phyloP scores from a whole-genome alignment of 176 grass and related monocot genomes.

The Cenchrus purpureus region DNA sequence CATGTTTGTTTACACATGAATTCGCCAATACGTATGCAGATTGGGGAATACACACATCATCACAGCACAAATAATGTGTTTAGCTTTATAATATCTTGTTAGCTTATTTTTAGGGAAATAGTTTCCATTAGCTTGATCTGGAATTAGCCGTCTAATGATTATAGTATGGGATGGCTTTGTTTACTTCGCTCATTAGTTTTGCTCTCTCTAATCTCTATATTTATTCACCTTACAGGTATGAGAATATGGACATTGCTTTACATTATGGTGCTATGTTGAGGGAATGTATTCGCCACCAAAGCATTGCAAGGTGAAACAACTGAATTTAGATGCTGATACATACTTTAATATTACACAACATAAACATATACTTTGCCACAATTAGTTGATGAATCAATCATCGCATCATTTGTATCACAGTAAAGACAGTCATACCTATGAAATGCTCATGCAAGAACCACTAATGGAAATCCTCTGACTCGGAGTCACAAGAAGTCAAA shows the following conservation, averaged over 20 bases:
- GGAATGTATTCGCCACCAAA: conserved; percentile 99
- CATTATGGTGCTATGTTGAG: conserved; percentile 97
- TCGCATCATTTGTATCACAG: neutral
- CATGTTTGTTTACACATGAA: neutral
- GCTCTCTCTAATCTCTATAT: neutral
- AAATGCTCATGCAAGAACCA: conserved; percentile 28
- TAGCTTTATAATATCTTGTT: conserved; percentile 12
- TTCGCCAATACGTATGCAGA: neutral
- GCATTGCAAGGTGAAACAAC: conserved; percentile 78
- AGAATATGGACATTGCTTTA: conserved; percentile 95
- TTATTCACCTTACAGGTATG: conserved; percentile 63
- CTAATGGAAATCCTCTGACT: neutral
- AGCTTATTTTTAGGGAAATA: neutral
- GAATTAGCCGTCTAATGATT: conserved; percentile 16
- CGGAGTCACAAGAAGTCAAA: neutral
- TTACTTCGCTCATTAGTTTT: conserved; percentile 24
- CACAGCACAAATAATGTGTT: neutral
- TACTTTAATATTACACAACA: neutral
- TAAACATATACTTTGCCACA: neutral
- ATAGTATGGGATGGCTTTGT: conserved; percentile 21
- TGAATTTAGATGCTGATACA: conserved; percentile 23
- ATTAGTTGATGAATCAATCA: conserved; percentile 8
- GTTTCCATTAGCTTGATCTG: conserved; percentile 5
- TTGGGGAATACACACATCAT: neutral
- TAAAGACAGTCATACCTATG: neutral